A percentile compares a stretch with the other conserved stretches of the same genome.
Conservation (phyloP, 2,329 filamentous ascomycete genomes). For the Penicillium rolfsii region DNA sequence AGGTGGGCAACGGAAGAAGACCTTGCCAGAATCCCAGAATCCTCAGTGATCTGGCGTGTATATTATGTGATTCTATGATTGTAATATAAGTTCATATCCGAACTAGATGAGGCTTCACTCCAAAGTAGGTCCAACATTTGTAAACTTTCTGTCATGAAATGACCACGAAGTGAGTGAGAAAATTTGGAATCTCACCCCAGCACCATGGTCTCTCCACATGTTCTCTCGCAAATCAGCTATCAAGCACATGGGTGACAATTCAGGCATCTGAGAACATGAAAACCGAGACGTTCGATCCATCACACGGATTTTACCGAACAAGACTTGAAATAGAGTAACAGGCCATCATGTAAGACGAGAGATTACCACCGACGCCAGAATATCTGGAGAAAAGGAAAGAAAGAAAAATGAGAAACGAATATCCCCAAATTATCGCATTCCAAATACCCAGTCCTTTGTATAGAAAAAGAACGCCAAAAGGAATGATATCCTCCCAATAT, state of each 20-base stretch:
- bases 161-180: background rate
- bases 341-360: background rate
- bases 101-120: background rate
- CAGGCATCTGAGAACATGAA: background rate
- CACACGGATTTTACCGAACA: too few relatives aligned
- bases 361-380: background rate
- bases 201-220: background rate
- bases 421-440: too few relatives aligned
- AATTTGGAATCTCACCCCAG: background rate
- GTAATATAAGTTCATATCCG: slow-evolving; percentile 10
- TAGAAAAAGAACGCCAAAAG: background rate
- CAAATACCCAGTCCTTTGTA: too few relatives aligned
- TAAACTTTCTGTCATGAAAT: background rate
- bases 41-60: background rate
- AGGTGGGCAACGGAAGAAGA: background rate
- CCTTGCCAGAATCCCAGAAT: background rate
- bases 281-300: background rate
- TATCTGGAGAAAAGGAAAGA: background rate
- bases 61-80: slow-evolving; percentile 7
- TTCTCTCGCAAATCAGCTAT: background rate
- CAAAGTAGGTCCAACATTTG: background rate
- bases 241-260: background rate
- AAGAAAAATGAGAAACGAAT: background rate
- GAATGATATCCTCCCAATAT: background rate
- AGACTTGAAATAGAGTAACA: background rate